phyloP scores from a whole-genome alignment of 371 early-diverging fungal species.

The Mortierella polycephala region DNA sequence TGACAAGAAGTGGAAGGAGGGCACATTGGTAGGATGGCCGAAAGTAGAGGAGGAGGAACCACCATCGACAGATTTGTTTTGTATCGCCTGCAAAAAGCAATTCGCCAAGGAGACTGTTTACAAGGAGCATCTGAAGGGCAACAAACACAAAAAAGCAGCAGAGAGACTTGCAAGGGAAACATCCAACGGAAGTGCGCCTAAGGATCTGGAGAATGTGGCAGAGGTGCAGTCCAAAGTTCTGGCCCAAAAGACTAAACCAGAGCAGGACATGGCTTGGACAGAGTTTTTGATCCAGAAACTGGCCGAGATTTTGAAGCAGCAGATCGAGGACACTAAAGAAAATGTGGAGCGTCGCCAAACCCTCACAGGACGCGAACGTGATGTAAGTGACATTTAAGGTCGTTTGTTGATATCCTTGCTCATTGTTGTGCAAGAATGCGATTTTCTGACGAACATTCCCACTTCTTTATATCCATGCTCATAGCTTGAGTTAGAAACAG shows the following conservation, averaged over 20 bases:
- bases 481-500: constrained; percentile 80
- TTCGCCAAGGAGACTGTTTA: constrained; percentile 90
- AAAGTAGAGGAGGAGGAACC: constrained; percentile 56
- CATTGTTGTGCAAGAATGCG: neutral
- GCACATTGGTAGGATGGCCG: constrained; percentile 75
- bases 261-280: constrained; percentile 66
- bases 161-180: constrained; percentile 57
- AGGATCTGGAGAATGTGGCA: constrained; percentile 57
- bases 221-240: constrained; percentile 55
- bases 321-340: constrained; percentile 83
- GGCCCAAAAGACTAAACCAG: constrained; percentile 60
- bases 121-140: constrained; percentile 86
- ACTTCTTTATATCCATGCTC: constrained; percentile 2
- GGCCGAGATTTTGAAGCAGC: constrained; percentile 66
- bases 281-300: constrained; percentile 77
- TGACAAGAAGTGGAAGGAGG: constrained; percentile 69
- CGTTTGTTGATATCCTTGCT: neutral
- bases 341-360: constrained; percentile 95
- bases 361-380: constrained; percentile 89
- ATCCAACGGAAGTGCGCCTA: constrained; percentile 21
- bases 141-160: constrained; percentile 90
- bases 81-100: constrained; percentile 84
- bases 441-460: too few relatives aligned
- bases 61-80: constrained; percentile 68
- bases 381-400: constrained; percentile 54